phyloP scores from a whole-genome alignment of 1,139 yeast species.

The Martiniozyma asiatica region DNA sequence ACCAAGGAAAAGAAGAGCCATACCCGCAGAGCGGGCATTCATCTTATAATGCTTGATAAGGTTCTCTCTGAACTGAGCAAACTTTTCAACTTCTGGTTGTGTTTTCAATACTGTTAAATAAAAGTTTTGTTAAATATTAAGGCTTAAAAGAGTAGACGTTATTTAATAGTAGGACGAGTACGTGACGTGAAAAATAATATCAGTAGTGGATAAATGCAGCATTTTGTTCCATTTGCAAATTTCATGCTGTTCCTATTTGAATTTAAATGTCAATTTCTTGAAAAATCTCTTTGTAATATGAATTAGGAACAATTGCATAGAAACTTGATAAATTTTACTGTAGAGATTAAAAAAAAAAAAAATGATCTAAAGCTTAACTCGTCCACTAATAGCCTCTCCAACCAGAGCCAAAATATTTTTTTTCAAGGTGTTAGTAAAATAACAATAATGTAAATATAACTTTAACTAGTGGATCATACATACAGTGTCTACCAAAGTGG shows the following conservation, averaged over 20 bases:
- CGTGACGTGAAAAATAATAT: background rate
- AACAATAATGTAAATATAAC: too few species aligned
- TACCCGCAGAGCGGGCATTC: constrained; percentile 22
- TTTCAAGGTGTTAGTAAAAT: too few species aligned
- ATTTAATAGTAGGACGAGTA: too few species aligned
- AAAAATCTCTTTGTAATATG: too few species aligned
- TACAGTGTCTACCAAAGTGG: constrained; percentile 24
- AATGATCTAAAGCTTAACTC: too few species aligned
- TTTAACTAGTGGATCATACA: constrained; percentile 9
- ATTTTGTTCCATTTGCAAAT: background rate
- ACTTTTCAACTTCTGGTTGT: constrained; percentile 22
- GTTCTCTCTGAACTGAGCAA: constrained; percentile 22
- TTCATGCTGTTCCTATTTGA: background rate
- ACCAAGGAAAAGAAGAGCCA: constrained; percentile 22
- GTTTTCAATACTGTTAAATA: constrained; percentile 16
- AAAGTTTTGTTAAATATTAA: background rate
- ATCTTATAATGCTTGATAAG: constrained; percentile 22
- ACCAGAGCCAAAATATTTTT: too few species aligned
- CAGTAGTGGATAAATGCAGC: background rate
- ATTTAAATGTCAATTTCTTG: too few species aligned
- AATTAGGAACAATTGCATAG: too few species aligned
- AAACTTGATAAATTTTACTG: too few species aligned
- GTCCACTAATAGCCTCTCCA: too few species aligned
- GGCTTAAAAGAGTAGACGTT: too few species aligned
- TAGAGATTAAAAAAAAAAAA: too few species aligned